A percentile compares a stretch with the other conserved stretches of the same genome.
Conservation (phyloP, 2,329 filamentous ascomycete genomes). For the Colletotrichum somersetense region DNA sequence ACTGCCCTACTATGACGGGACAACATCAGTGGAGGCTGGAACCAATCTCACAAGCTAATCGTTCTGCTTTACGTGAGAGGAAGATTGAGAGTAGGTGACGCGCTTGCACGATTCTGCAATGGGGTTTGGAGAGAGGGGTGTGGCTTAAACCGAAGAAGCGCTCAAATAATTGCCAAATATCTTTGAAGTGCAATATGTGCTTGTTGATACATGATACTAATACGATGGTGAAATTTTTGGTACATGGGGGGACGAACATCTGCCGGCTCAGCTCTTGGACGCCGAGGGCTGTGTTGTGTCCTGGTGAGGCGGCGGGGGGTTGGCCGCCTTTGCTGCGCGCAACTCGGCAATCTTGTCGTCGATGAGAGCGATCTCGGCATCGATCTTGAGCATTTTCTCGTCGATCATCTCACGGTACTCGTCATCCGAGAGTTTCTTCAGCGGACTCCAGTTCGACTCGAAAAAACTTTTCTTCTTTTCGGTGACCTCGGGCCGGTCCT, state of each 20-base stretch:
- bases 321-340: conserved; percentile 38
- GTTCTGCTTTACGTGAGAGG: not conserved
- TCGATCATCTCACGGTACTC: conserved; percentile 79
- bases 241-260: not conserved
- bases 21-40: no score
- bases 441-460: conserved; percentile 77
- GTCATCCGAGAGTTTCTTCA: conserved; percentile 77
- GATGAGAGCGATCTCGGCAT: conserved; percentile 82
- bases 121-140: not conserved
- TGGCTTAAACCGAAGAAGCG: not conserved
- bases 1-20: no score
- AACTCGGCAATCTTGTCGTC: conserved; percentile 77
- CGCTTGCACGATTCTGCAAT: not conserved
- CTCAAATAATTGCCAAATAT: no score
- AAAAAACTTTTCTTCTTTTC: conserved; percentile 58
- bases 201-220: conserved; percentile 19
- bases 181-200: not conserved
- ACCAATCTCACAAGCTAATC: no score
- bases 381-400: conserved; percentile 77
- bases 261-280: not conserved
- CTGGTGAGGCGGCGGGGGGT: not conserved
- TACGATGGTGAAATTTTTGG: not conserved
- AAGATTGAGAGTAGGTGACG: no score
- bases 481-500: conserved; percentile 42
- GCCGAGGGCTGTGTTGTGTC: not conserved